Evolutionary conservation across 176 grass and related monocot species (phyloP), one percentile per base, ranked within the genome.

Genomic region (Avena insularis): DNA sequence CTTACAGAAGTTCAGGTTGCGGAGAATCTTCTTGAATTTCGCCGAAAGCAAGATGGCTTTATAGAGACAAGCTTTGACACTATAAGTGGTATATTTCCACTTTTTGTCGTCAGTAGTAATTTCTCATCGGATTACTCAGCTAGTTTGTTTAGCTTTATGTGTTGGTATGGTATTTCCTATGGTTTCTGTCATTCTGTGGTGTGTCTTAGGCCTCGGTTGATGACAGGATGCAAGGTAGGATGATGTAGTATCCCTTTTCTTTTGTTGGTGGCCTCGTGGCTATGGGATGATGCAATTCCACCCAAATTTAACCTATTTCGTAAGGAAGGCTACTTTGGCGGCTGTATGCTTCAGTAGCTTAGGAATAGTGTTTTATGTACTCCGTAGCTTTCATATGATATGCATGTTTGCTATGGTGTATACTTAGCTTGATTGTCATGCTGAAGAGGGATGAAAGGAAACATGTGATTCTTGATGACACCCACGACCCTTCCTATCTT

Each of bases 1-100:
- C 87, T 88, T 88, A 95, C 96, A 64, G 96, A 98, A 91, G 91
- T 95, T 59, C 84, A 92, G 71, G 89, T 94, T 91, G 78, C 92
- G 69, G 93, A 94, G 63, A 94, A 95, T 83, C 90, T 98, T 87
- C 88, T 98, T 90, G 88, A 91, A 86, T 95, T 98, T 90, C 96
- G 96, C 86, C 83, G 89, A 81, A 95, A 94, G 79, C 96, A 98
- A 86, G 88, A 87, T 63, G 92, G 92, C 19, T 98, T 98, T 79
- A 81, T 98, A 79, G 96, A 95, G 81, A 94, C 92, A 89, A 98
- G 96, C 71, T 98, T 98, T 70, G 93, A 98, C 69, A 98, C 96
- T 79, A 98, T 98, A 68, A 98, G 96, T 79, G 96, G 96, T 98
- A 98, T 75, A 56, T 92, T 85, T 82, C 53, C 46, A 78, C 8